Percentiles rank a stretch among this genome's conserved stretches.
Evolutionary conservation across 306 rosid genomes (phyloP).

Genomic region (Ziziphus jujuba): DNA sequence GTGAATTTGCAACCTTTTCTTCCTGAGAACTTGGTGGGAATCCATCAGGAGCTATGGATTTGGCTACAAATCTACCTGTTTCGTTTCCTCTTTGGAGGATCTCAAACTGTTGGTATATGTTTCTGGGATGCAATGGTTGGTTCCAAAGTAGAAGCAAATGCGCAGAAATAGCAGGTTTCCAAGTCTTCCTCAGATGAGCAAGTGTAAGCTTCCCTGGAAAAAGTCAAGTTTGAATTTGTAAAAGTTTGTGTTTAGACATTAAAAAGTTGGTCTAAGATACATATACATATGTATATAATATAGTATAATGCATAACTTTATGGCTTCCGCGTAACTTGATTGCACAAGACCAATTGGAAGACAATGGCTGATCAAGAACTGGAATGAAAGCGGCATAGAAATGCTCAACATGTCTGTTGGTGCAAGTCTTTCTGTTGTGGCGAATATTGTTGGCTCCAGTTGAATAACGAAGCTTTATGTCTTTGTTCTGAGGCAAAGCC

Average conservation of each 20-base stretch:
- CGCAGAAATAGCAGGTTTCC: constrained; percentile 21
- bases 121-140: constrained; percentile 37
- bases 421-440: too few relatives aligned
- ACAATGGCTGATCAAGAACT: constrained; percentile 62
- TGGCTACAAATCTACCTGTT: constrained; percentile 34
- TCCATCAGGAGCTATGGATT: constrained; percentile 33
- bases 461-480: constrained; percentile 51
- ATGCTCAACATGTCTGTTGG: constrained; percentile 19
- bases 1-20: constrained; percentile 28
- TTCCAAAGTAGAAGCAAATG: background rate
- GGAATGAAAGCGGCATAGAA: constrained; percentile 63
- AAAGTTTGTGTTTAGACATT: background rate
- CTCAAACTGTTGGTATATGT: constrained; percentile 27
- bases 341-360: constrained; percentile 63
- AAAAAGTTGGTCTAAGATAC: too few relatives aligned
- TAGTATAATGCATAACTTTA: constrained; percentile 47
- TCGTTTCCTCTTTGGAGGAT: constrained; percentile 14
- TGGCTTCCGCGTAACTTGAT: constrained; percentile 42
- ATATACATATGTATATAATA: too few relatives aligned
- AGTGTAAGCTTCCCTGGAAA: constrained; percentile 35
- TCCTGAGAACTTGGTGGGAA: constrained; percentile 39
- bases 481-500: constrained; percentile 71
- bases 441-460: constrained; percentile 27
- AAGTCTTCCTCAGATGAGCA: constrained; percentile 33
- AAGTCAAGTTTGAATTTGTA: background rate